phyloP scores from a whole-genome alignment of 345 rosid genomes.

The Populus alba region DNA sequence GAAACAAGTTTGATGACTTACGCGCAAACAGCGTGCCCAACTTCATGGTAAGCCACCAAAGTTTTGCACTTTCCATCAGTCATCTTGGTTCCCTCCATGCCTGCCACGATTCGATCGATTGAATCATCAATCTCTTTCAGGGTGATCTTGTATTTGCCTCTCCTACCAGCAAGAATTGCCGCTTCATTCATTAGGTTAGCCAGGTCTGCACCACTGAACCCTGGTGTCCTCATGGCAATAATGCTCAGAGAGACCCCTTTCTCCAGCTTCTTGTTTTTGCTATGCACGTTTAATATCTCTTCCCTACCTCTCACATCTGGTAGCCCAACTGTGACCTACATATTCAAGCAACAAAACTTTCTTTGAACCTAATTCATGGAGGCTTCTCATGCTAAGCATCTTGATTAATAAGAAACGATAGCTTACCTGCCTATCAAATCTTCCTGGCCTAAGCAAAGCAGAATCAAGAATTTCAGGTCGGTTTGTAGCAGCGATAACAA shows the following conservation, averaged over 20 bases:
- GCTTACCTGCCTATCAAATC: constrained; percentile 68
- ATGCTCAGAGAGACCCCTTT: constrained; percentile 46
- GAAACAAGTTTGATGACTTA: too few relatives aligned
- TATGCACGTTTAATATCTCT: constrained; percentile 66
- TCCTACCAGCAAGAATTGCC: constrained; percentile 69
- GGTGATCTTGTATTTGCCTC: constrained; percentile 57
- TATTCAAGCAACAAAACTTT: background rate
- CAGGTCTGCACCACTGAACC: constrained; percentile 83
- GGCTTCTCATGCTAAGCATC: background rate
- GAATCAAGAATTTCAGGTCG: constrained; percentile 75
- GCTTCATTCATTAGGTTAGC: constrained; percentile 2
- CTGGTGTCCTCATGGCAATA: constrained; percentile 71
- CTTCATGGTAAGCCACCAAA: constrained; percentile 67
- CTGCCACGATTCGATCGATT: constrained; percentile 63
- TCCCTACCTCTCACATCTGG: constrained; percentile 76
- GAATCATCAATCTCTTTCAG: constrained; percentile 64
- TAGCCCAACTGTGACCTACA: constrained; percentile 58
- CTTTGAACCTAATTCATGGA: background rate
- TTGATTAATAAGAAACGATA: background rate
- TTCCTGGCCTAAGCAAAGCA: constrained; percentile 73
- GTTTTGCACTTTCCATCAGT: constrained; percentile 67
- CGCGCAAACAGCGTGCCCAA: constrained; percentile 72
- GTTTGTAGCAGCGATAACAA: constrained; percentile 74
- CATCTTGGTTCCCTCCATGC: constrained; percentile 78
- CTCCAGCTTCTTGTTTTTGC: constrained; percentile 68